These are phyloP conservation scores for Annulohypoxylon stygium DNA, from an alignment of 495 filamentous ascomycete species.

Conservation along the genomic window DNA sequence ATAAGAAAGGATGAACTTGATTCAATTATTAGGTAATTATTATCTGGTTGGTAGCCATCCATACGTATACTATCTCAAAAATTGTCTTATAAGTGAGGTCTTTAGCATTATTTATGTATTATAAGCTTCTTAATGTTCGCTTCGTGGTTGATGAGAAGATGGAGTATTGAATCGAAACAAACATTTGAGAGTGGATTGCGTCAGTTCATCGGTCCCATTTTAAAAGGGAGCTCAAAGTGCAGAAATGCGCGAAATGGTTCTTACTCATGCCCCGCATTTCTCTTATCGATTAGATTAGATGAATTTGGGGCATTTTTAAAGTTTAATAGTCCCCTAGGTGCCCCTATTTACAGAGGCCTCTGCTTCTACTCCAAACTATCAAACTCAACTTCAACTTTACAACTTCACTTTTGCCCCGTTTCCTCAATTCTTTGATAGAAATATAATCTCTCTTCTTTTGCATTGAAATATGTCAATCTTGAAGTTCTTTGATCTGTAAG, in stretches of 20 bases:
- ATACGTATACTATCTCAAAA: neutral
- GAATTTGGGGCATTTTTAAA: neutral
- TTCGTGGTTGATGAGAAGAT: too few species aligned
- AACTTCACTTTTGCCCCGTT: neutral
- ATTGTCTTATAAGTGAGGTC: neutral
- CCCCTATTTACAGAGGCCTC: neutral
- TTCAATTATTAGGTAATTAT: conserved; percentile 1
- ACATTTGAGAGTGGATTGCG: conserved; percentile 31
- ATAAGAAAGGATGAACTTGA: neutral
- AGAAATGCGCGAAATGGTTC: neutral
- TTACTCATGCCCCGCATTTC: conserved; percentile 36
- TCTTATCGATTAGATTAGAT: conserved; percentile 38
- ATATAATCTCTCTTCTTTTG: neutral
- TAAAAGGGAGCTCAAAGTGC: neutral
- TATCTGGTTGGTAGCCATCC: neutral
- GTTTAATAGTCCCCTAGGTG: neutral
- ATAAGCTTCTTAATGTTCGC: neutral
- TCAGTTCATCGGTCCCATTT: conserved; percentile 17
- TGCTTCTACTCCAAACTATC: neutral
- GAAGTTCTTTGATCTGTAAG: neutral
- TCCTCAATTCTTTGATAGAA: neutral
- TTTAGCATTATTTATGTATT: neutral
- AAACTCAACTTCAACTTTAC: neutral
- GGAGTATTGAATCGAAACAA: neutral
- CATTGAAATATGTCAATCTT: neutral